phyloP scores from a whole-genome alignment of 208 protist genomes.

The Angomonas ambiguus region DNA sequence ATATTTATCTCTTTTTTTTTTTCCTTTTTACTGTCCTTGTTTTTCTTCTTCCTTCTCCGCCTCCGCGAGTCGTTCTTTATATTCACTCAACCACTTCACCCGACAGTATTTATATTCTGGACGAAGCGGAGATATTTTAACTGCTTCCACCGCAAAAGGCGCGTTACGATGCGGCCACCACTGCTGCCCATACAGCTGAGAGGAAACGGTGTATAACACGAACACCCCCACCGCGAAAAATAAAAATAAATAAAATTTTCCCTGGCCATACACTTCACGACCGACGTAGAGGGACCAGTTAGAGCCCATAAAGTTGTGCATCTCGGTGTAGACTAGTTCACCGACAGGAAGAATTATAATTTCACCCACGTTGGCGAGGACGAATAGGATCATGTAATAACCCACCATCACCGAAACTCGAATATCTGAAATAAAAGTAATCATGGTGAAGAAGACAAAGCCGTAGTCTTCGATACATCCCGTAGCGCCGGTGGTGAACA shows the following conservation, averaged over 20 bases:
- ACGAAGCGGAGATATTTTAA: constrained; percentile 34
- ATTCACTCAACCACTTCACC: neutral
- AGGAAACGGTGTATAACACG: constrained; percentile 45
- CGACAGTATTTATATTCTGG: constrained; percentile 18
- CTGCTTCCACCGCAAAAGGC: constrained; percentile 39
- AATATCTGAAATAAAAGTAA: constrained; percentile 59
- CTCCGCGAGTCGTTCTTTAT: constrained; percentile 9
- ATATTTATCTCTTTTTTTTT: neutral
- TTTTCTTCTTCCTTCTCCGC: neutral
- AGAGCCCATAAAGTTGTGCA: constrained; percentile 47
- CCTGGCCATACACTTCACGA: constrained; percentile 32
- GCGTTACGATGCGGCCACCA: constrained; percentile 64
- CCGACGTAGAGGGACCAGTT: constrained; percentile 56
- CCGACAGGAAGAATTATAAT: constrained; percentile 30
- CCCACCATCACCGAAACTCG: constrained; percentile 30
- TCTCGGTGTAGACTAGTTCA: constrained; percentile 37
- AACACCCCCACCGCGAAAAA: constrained; percentile 48
- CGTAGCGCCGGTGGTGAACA: constrained; percentile 35
- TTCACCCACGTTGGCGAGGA: constrained; percentile 20
- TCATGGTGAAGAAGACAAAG: constrained; percentile 60
- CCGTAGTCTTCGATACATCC: constrained; percentile 62
- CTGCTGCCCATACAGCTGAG: constrained; percentile 54
- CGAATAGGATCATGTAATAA: constrained; percentile 58
- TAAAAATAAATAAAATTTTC: constrained; percentile 57
- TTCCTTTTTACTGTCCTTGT: neutral